These are phyloP conservation scores for Solanum peruvianum DNA, from an alignment of 257 asterid genomes.

Conservation along the genomic window DNA sequence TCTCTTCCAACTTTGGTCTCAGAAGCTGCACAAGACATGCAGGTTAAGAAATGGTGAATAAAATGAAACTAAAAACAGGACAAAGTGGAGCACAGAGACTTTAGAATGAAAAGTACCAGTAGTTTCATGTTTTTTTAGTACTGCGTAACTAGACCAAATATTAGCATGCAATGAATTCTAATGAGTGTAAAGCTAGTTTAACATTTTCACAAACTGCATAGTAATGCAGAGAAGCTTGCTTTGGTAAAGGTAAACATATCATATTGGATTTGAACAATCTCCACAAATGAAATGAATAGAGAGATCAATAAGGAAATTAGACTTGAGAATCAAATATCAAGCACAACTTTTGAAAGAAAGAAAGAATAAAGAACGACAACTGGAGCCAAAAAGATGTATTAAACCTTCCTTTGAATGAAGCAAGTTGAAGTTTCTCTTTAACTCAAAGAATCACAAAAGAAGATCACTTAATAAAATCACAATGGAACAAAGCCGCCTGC, in stretches of 20 bases:
- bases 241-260: neutral
- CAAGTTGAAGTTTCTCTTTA: neutral
- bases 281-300: neutral
- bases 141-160: neutral
- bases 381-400: neutral
- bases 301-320: neutral
- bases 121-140: neutral
- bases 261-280: neutral
- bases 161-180: neutral
- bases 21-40: constrained; percentile 51
- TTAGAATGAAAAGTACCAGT: neutral
- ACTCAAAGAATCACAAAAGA: neutral
- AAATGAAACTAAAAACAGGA: neutral
- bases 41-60: neutral
- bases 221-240: neutral
- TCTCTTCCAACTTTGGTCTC: constrained; percentile 59
- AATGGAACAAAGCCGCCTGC: neutral
- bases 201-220: neutral
- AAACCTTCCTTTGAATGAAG: neutral
- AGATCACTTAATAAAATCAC: neutral
- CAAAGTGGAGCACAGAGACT: neutral
- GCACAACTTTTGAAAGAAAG: neutral
- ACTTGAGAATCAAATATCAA: neutral
- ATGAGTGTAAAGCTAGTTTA: neutral
- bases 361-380: neutral